These are phyloP conservation scores for Babesia microti DNA, from an alignment of 169 alveolate genomes.

Conservation along the genomic window DNA sequence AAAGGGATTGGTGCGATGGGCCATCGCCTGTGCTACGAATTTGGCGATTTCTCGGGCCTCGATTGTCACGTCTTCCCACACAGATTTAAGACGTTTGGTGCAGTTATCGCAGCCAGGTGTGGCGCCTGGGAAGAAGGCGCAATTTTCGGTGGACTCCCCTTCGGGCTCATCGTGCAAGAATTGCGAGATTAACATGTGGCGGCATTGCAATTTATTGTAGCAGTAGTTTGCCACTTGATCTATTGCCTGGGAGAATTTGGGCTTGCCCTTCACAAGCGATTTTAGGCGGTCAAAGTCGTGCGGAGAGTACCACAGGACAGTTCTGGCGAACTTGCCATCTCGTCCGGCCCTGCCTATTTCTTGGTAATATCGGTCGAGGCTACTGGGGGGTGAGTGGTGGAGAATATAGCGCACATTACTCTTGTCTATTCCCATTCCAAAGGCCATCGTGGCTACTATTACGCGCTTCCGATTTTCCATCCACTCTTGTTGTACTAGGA, in stretches of 20 bases:
- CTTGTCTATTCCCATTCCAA: conserved; percentile 99
- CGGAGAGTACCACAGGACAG: conserved; percentile 58
- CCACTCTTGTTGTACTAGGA: conserved; percentile 76
- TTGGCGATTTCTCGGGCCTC: conserved; percentile 17
- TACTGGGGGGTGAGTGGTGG: conserved; percentile 89
- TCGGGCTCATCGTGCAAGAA: conserved; percentile 37
- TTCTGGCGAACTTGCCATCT: conserved; percentile 78
- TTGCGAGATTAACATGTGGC: conserved; percentile 22
- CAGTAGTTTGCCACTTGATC: conserved; percentile 31
- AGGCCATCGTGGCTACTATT: conserved; percentile 96
- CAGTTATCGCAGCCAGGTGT: conserved; percentile 45
- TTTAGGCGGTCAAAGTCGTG: conserved; percentile 54
- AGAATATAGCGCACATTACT: conserved; percentile 89
- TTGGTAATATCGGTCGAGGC: conserved; percentile 85
- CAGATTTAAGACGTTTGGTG: conserved; percentile 10
- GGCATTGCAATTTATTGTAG: conserved; percentile 28
- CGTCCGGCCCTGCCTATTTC: conserved; percentile 99
- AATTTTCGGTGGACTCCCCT: too few relatives aligned
- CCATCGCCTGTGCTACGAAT: conserved; percentile 25
- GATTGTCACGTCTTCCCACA: conserved; percentile 23
- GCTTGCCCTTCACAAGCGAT: conserved; percentile 18
- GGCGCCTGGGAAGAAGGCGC: conserved; percentile 3
- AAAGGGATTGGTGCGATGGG: conserved; percentile 11
- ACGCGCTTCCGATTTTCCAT: conserved; percentile 79
- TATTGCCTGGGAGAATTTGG: conserved; percentile 1